Evolutionary conservation across 75 land plant genomes (phyloP).

Genomic region (Ceratopteris richardii): DNA sequence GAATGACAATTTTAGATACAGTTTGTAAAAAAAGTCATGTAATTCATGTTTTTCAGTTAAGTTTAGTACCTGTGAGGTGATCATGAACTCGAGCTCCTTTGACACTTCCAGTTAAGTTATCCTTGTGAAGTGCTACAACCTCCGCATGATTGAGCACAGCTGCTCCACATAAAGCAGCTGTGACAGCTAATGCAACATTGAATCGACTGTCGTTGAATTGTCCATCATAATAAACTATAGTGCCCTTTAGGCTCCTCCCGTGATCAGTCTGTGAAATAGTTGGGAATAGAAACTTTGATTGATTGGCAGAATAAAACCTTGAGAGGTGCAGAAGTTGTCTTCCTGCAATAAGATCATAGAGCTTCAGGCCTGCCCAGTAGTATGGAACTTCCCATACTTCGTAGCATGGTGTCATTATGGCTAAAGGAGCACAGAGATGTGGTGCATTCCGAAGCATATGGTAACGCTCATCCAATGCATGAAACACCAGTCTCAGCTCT

Average conservation of each 20-base stretch:
- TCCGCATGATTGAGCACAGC: slow-evolving; percentile 93
- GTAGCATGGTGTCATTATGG: slow-evolving; percentile 98
- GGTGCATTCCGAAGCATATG: slow-evolving; percentile 92
- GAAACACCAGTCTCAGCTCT: slow-evolving; percentile 88
- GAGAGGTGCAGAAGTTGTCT: slow-evolving; percentile 73
- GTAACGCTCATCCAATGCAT: slow-evolving; percentile 94
- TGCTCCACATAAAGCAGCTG: slow-evolving; percentile 93
- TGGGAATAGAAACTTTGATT: slow-evolving; percentile 79
- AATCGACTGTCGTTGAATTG: slow-evolving; percentile 95
- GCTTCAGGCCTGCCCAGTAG: slow-evolving; percentile 86
- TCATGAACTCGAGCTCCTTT: slow-evolving; percentile 72
- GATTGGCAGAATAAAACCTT: slow-evolving; percentile 72
- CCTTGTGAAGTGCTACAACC: slow-evolving; percentile 60
- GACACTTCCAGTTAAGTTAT: slow-evolving; percentile 47
- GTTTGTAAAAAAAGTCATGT: too few species aligned
- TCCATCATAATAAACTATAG: slow-evolving; percentile 98
- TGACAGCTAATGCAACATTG: slow-evolving; percentile 88
- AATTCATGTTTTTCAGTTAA: too few species aligned
- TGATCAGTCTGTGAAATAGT: slow-evolving; percentile 67
- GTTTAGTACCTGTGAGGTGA: slow-evolving; percentile 51
- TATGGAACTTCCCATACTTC: slow-evolving; percentile 86
- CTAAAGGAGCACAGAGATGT: slow-evolving; percentile 80
- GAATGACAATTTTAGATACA: too few species aligned
- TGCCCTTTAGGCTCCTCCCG: slow-evolving; percentile 67
- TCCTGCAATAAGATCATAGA: slow-evolving; percentile 95